Evolutionary conservation across 257 asterid genomes (phyloP).

Genomic region (Nicotiana attenuata): DNA sequence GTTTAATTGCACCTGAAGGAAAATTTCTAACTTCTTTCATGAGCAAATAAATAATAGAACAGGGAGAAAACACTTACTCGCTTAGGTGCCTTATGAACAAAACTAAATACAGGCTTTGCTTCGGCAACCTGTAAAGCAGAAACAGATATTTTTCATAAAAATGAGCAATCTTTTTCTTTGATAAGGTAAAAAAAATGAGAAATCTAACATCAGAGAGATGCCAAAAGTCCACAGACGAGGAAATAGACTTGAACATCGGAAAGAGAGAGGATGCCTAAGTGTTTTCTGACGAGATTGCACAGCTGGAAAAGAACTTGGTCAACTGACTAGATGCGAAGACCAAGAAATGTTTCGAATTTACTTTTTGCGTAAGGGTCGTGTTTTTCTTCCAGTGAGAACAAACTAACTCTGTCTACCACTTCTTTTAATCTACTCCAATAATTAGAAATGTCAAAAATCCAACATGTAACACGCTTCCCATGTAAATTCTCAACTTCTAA

Average conservation of each 20-base stretch:
- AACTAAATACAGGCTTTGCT: constrained; percentile 49
- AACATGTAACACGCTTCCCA: neutral
- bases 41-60: neutral
- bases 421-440: neutral
- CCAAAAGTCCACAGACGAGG: neutral
- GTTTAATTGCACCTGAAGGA: neutral
- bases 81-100: constrained; percentile 71
- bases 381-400: neutral
- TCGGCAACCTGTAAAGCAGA: constrained; percentile 53
- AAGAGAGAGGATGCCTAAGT: neutral
- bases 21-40: neutral
- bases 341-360: neutral
- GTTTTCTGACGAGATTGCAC: no score
- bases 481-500: neutral
- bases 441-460: neutral
- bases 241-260: neutral
- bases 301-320: neutral
- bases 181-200: neutral
- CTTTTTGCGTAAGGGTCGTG: neutral
- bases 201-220: neutral
- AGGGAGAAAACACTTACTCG: constrained; percentile 38
- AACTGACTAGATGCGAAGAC: neutral
- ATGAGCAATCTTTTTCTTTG: neutral
- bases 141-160: neutral
- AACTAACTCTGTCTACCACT: neutral